Evolutionary conservation across 1,284 basidiomycete species (phyloP).

Genomic region (Polyporus tsugae): DNA sequence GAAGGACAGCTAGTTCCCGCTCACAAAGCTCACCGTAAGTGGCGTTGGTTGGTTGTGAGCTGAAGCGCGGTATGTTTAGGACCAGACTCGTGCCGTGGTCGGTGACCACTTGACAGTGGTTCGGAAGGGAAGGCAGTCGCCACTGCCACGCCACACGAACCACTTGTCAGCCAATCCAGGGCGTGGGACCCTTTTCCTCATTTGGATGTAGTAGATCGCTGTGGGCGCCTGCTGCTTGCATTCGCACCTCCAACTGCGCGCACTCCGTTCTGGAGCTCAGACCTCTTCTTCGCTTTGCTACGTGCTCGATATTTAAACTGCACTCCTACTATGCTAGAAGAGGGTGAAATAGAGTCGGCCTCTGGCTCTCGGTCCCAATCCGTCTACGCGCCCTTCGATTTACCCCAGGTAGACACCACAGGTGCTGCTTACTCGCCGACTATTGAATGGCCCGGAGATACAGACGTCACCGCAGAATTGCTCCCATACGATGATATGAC

Average conservation of each 20-base stretch:
- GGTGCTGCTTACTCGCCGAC: conserved; percentile 53
- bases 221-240: conserved; percentile 18
- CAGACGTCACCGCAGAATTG: conserved; percentile 17
- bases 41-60: background rate
- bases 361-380: background rate
- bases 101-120: conserved; percentile 1
- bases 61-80: background rate
- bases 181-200: conserved; percentile 28
- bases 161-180: conserved; percentile 23
- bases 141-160: conserved; percentile 32
- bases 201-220: conserved; percentile 26
- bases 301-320: background rate
- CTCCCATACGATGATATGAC: background rate
- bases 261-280: background rate
- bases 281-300: background rate
- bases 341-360: conserved; percentile 22
- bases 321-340: conserved; percentile 20
- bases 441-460: conserved; percentile 64
- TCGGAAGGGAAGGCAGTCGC: conserved; percentile 10
- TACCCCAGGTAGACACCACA: conserved; percentile 23
- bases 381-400: background rate
- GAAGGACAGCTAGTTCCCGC: background rate
- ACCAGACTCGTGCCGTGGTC: background rate
- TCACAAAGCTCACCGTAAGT: background rate
- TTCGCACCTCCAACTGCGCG: background rate